Conservation (phyloP, 495 filamentous ascomycete genomes). For the Clavariopsis aquatica region DNA sequence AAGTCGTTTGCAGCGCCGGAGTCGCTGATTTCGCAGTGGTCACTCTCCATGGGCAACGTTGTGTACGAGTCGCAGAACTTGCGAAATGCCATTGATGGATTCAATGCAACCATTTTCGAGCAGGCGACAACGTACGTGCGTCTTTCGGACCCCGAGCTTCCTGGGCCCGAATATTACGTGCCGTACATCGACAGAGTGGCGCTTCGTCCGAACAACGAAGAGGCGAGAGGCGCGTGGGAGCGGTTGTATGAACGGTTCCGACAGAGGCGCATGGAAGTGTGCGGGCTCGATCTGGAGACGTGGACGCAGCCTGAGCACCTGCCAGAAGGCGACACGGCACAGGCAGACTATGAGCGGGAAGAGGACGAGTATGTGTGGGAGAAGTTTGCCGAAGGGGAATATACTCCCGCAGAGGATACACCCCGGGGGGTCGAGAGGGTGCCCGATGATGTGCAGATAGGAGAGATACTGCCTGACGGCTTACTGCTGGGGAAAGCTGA, state of each 20-base stretch:
- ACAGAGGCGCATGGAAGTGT: constrained; percentile 46
- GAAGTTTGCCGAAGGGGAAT: background rate
- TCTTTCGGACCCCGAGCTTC: constrained; percentile 48
- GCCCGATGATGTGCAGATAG: background rate
- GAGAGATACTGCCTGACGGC: background rate
- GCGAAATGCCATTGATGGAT: constrained; percentile 37
- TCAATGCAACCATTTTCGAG: constrained; percentile 48
- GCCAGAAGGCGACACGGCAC: constrained; percentile 11
- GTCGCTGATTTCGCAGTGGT: constrained; percentile 37
- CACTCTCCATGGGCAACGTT: constrained; percentile 36
- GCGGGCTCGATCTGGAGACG: constrained; percentile 47
- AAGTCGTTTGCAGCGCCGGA: constrained; percentile 35
- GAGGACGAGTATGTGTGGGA: background rate
- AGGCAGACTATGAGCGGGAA: background rate
- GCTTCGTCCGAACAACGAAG: constrained; percentile 44
- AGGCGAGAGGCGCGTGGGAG: constrained; percentile 53
- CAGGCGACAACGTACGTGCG: constrained; percentile 48
- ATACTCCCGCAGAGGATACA: background rate
- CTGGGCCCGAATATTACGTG: constrained; percentile 52
- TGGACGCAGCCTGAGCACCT: constrained; percentile 32
- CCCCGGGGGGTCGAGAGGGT: background rate
- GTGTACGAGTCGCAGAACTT: constrained; percentile 35
- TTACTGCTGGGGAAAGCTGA: background rate
- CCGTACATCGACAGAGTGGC: constrained; percentile 41
- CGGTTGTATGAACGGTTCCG: constrained; percentile 46